Percentiles rank a stretch among this genome's conserved stretches.
Evolutionary conservation across 2,329 filamentous ascomycete genomes (phyloP).

Genomic region (Trichoderma koningiopsis): DNA sequence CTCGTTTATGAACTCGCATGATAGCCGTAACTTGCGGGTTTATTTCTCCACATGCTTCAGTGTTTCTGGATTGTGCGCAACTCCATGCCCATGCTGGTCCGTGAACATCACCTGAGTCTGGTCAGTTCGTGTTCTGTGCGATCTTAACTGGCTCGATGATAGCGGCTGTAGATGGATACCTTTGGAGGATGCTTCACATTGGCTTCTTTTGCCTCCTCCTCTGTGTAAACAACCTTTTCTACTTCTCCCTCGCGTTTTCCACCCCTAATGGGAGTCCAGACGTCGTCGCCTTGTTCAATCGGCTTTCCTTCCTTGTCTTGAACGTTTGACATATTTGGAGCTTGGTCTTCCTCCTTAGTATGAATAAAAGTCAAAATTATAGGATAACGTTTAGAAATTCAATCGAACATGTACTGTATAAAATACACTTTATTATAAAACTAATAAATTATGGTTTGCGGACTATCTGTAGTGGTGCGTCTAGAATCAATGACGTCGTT

Average conservation of each 20-base stretch:
- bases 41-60: conserved; percentile 1
- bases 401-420: too few species aligned
- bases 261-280: conserved; percentile 10
- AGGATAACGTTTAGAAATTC: too few species aligned
- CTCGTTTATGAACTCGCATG: background rate
- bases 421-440: too few species aligned
- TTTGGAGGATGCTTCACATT: background rate
- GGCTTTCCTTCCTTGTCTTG: conserved; percentile 8
- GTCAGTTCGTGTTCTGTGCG: background rate
- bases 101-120: background rate
- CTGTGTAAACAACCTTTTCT: background rate
- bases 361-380: too few species aligned
- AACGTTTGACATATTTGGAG: background rate
- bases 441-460: too few species aligned
- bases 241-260: background rate
- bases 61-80: conserved; percentile 10
- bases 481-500: background rate
- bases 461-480: background rate
- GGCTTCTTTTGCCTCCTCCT: background rate
- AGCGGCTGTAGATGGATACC: background rate
- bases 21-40: background rate
- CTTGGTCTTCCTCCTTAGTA: background rate
- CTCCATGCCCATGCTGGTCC: conserved; percentile 7
- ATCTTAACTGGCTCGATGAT: background rate
- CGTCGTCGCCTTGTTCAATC: conserved; percentile 9